Evolutionary conservation across 108 stramenopile genomes (phyloP).

Genomic region (Discostella pseudostelligera): DNA sequence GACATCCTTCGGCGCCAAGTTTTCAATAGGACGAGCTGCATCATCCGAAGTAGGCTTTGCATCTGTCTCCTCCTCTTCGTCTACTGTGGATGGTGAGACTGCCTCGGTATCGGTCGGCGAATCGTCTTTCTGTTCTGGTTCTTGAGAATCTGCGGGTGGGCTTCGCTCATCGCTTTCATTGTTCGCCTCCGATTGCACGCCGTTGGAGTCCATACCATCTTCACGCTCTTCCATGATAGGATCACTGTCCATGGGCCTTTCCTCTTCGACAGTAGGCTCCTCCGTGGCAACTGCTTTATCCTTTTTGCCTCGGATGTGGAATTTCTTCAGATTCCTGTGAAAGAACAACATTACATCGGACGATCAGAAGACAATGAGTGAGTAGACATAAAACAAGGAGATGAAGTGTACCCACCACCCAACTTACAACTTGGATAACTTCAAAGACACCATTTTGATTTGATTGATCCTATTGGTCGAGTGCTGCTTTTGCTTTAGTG

Average conservation of each 20-base stretch:
- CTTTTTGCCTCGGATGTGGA: neutral
- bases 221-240: constrained; percentile 45
- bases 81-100: constrained; percentile 17
- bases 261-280: constrained; percentile 11
- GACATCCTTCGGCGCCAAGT: neutral
- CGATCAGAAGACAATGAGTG: neutral
- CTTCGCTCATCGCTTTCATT: neutral
- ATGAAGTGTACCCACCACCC: neutral
- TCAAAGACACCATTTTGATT: constrained; percentile 4
- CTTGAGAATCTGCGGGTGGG: constrained; percentile 8
- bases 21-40: neutral
- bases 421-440: constrained; percentile 6
- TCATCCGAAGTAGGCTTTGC: constrained; percentile 11
- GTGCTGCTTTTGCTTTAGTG: too few relatives aligned
- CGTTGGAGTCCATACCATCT: constrained; percentile 13
- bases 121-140: constrained; percentile 4
- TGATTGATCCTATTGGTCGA: too few relatives aligned
- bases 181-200: neutral
- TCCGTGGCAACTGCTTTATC: neutral
- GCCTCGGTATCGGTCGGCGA: constrained; percentile 12
- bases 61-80: constrained; percentile 26
- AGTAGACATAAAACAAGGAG: neutral
- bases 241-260: constrained; percentile 8
- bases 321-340: constrained; percentile 8
- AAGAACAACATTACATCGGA: neutral